Conservation (phyloP, 306 rosid species). For the Vigna unguiculata region DNA sequence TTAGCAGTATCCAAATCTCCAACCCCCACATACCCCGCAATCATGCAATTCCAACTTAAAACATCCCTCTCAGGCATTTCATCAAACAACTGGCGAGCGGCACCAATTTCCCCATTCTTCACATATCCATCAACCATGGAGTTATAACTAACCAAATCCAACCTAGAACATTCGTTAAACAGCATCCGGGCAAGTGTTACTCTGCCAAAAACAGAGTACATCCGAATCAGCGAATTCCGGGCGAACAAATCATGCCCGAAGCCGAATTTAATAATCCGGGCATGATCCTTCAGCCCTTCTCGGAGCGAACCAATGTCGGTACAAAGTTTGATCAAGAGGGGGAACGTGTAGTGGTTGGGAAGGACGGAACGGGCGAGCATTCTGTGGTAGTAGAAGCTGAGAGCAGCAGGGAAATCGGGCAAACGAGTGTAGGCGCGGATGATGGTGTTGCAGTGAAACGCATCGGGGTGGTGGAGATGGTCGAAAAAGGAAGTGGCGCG, state of each 20-base stretch:
- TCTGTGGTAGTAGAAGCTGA: conserved; percentile 51
- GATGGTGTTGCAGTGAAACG: conserved; percentile 65
- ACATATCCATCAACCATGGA: conserved; percentile 70
- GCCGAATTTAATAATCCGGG: conserved; percentile 57
- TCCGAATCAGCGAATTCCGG: conserved; percentile 58
- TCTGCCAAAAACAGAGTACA: conserved; percentile 61
- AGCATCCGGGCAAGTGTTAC: conserved; percentile 52
- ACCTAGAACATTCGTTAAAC: conserved; percentile 49
- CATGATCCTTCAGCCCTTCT: conserved; percentile 61
- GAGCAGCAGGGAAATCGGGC: conserved; percentile 46
- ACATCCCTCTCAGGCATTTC: conserved; percentile 61
- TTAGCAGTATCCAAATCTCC: conserved; percentile 58
- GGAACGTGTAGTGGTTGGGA: conserved; percentile 72
- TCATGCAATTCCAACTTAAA: conserved; percentile 65
- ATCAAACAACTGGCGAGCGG: conserved; percentile 56
- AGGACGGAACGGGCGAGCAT: conserved; percentile 52
- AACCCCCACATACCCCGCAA: conserved; percentile 56
- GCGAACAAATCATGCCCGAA: conserved; percentile 58
- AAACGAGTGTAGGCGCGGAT: conserved; percentile 54
- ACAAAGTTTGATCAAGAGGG: conserved; percentile 59
- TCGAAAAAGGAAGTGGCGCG: conserved; percentile 51
- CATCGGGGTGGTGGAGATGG: conserved; percentile 56
- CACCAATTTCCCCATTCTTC: conserved; percentile 48
- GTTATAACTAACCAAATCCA: conserved; percentile 74
- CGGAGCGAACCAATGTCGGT: conserved; percentile 31